Conservation (phyloP, 2,329 filamentous ascomycete species). For the Diaporthe ampelina region DNA sequence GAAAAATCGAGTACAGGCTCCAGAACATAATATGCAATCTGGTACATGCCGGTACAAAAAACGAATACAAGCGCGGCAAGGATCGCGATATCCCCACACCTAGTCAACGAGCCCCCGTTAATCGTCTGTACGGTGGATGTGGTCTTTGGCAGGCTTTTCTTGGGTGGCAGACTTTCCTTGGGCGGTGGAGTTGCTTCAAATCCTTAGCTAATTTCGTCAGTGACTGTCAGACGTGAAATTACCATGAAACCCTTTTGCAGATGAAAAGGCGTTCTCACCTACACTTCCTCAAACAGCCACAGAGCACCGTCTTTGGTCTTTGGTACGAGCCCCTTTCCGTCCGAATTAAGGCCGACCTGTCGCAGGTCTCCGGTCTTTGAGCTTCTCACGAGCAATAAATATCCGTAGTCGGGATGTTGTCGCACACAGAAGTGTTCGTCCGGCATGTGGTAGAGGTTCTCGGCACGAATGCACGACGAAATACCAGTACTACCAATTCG, state of each 20-base stretch:
- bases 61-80: too few relatives aligned
- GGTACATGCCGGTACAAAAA: background rate
- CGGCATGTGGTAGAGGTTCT: background rate
- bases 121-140: too few relatives aligned
- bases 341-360: background rate
- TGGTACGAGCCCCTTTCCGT: background rate
- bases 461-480: too few relatives aligned
- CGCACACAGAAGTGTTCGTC: background rate
- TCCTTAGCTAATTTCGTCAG: background rate
- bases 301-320: background rate
- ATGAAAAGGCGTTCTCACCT: background rate
- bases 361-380: rapidly evolving
- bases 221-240: background rate
- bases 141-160: too few relatives aligned
- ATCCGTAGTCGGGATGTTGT: background rate
- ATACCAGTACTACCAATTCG: too few relatives aligned
- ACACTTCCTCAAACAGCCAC: slow-evolving; percentile 19
- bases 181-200: background rate
- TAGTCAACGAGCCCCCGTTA: too few relatives aligned
- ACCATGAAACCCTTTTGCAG: background rate
- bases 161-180: too few relatives aligned
- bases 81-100: too few relatives aligned
- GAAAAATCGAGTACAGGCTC: background rate
- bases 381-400: background rate
- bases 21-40: too few relatives aligned